Evolutionary conservation across 2,329 filamentous ascomycete genomes (phyloP), one percentile per base, ranked within the genome.

Genomic region (Ceratocystis cacaofunesta): DNA sequence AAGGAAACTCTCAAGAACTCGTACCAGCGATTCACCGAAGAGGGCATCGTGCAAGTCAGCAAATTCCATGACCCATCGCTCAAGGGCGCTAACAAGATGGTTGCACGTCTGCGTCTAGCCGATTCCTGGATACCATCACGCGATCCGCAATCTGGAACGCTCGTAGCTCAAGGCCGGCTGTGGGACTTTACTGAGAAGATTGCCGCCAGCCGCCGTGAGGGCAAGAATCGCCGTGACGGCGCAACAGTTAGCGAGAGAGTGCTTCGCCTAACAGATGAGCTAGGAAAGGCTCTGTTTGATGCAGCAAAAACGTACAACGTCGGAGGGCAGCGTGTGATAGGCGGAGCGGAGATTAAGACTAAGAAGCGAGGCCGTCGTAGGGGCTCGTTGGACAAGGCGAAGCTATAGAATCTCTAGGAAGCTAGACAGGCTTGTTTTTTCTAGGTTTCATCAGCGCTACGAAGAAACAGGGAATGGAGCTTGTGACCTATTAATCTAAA

Each of bases 1-100:
- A 96, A 96, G 71, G 92, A 99, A 75, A 95, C 92, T 0, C 82
- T 99, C 66, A 95, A 94, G 72, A 99, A 99, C 74, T 88, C 92
- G 0, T 96, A 92, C 75, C 81, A 84, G 46, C 85, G 90, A 17
- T 95, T 95, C 71, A 86, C 92, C 70, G 90, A 96, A 72, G 92
- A 97, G 71, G 89, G 91, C 7, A 95, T 97, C 69, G 80, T 97
- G 66, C 78, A 89, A 57, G 82, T 92, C 0, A 80, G 88, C 36
- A 89, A 88, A 70, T 80, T 80, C 65, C 87, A 85, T 70, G 86
- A 87, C 68, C 70, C 80, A 41, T 32, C 58, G 8, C n/a, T 62
- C 48, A 67, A 67, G 52, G 50, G 63, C n/a, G 36, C 66, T 30
- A 63, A 63, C 43, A 87, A 87, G 69, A 75, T 80, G 1, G 81